Evolutionary conservation across 2,329 filamentous ascomycete species (phyloP).

Genomic region (Daldinia eschscholtzii): DNA sequence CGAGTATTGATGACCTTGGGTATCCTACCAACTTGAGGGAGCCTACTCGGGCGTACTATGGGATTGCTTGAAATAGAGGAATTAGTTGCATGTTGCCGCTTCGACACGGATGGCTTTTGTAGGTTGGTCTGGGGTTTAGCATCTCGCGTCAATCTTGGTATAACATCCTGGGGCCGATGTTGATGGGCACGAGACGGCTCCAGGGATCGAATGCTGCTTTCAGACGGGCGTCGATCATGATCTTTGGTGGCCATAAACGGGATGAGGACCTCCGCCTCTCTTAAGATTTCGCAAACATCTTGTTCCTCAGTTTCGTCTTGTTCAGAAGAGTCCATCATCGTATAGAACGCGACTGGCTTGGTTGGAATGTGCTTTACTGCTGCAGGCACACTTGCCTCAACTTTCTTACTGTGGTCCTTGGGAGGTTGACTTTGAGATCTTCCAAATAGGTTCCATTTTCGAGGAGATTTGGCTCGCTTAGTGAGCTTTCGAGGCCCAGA

Average conservation of each 20-base stretch:
- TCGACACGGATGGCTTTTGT: slow-evolving; percentile 9
- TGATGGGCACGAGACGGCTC: slow-evolving; percentile 17
- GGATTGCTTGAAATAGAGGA: slow-evolving; percentile 22
- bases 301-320: slow-evolving; percentile 58
- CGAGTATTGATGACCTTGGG: slow-evolving; percentile 81
- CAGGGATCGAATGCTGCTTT: slow-evolving; percentile 29
- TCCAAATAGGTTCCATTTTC: slow-evolving; percentile 74
- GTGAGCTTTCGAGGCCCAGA: slow-evolving; percentile 65
- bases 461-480: slow-evolving; percentile 67
- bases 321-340: slow-evolving; percentile 71
- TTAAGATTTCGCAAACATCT: slow-evolving; percentile 63
- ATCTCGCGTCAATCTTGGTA: slow-evolving; percentile 1
- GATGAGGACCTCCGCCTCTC: slow-evolving; percentile 60
- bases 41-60: slow-evolving; percentile 67
- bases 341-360: slow-evolving; percentile 70
- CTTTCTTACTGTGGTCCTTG: slow-evolving; percentile 54
- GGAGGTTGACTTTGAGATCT: slow-evolving; percentile 62
- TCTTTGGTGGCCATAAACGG: slow-evolving; percentile 24
- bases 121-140: slow-evolving; percentile 9
- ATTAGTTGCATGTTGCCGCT: slow-evolving; percentile 11
- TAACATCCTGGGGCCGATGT: slow-evolving; percentile 10
- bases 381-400: slow-evolving; percentile 59
- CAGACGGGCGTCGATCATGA: slow-evolving; percentile 40
- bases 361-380: slow-evolving; percentile 63
- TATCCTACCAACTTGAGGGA: slow-evolving; percentile 87